Base-by-base conservation (phyloP, 108 stramenopile species). In the Aurantiochytrium sp. region DNA sequence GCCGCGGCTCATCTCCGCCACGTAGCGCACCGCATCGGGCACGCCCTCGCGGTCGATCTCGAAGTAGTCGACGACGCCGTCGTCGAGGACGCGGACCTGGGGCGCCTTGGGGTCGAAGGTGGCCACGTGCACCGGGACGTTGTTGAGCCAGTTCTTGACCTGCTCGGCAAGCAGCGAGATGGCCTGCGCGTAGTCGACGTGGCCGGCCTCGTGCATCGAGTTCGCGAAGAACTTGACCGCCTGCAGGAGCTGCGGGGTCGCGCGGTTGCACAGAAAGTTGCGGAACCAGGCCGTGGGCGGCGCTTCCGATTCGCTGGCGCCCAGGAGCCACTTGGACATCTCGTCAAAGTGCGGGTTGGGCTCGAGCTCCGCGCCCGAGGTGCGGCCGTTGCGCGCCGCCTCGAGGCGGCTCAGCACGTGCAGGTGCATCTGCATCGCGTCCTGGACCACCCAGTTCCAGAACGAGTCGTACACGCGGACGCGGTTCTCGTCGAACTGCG, bases 371-470 rank as follows among this genome's bases (percentile, higher is more conserved):
- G 27, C 39, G 45, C 19, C 4, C 0, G 39, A 1, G 15, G 12
- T 17, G 10, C 32, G 12, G 42, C 73, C 73, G 10, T 81, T 37
- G 59, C 59, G 59, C 27, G 73, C 73, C 21, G n/a, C 42, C 24
- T 41, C 45, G n/a, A 81, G 42, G 24, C 42, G 42, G 45, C 42
- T 24, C 6, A 81, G 73, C 21, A 81, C 73, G 45, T 81, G 73
- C 19, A 41, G 45, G 73, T 81, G 73, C 73, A 81, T 52, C 37
- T 86, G 36, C 54, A 86, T 55, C n/a, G 50, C 48, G 37, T 86
- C 86, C 36, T 52, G 54, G 22, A 55, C 21, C 31, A 32, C 54
- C 86, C 86, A 86, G 86, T 86, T 86, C 86, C 86, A 86, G 54
- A n/a, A 86, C 30, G 54, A 55, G 34, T 32, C 31, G 42, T 55